Percentiles rank a stretch among this genome's conserved stretches.
These are phyloP conservation scores for Nidularia pulvinata DNA, from an alignment of 768 basidiomycete genomes.

Conservation along the genomic window DNA sequence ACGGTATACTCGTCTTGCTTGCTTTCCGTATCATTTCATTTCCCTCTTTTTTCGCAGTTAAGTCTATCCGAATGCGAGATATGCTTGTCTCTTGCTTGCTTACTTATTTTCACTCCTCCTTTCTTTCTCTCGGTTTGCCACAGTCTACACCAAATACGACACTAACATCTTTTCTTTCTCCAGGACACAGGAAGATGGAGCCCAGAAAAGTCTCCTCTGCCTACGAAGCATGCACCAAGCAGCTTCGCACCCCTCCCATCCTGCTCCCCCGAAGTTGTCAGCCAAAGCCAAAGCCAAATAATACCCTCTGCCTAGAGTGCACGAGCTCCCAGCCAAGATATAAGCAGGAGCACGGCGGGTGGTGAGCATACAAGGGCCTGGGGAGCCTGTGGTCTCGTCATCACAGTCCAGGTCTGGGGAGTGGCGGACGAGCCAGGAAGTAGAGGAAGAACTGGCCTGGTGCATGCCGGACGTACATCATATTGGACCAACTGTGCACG, in stretches of 20 bases:
- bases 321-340: conserved; percentile 28
- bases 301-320: conserved; percentile 31
- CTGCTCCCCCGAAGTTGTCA: conserved; percentile 30
- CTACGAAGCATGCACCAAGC: conserved; percentile 57
- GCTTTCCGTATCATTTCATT: too few relatives aligned
- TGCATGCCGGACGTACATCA: conserved; percentile 49
- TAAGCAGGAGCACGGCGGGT: conserved; percentile 26
- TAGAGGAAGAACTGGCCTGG: conserved; percentile 30
- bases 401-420: conserved; percentile 11
- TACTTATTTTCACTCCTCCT: too few relatives aligned
- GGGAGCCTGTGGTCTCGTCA: conserved; percentile 18
- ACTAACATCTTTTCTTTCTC: neutral
- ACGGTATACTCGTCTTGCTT: too few relatives aligned
- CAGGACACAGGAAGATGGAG: conserved; percentile 56
- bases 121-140: too few relatives aligned
- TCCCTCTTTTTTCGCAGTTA: too few relatives aligned
- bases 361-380: conserved; percentile 14
- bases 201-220: conserved; percentile 66
- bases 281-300: conserved; percentile 62
- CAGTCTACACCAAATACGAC: too few relatives aligned
- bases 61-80: too few relatives aligned
- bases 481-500: conserved; percentile 57
- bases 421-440: conserved; percentile 15
- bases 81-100: too few relatives aligned
- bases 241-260: conserved; percentile 17